These are phyloP conservation scores for Annulohypoxylon maeteangense DNA, from an alignment of 495 filamentous ascomycete genomes.

Conservation along the genomic window DNA sequence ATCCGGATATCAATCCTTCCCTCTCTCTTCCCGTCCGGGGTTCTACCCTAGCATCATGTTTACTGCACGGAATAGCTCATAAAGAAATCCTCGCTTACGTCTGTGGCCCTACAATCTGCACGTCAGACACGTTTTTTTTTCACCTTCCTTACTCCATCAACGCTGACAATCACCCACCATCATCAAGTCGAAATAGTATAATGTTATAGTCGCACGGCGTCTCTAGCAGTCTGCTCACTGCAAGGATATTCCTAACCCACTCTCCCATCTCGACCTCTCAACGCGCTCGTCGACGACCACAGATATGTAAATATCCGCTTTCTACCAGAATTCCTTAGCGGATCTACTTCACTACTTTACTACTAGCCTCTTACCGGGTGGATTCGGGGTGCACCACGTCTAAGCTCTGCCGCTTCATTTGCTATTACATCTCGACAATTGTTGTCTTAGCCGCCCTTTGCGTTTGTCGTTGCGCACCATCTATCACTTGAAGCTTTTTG, in stretches of 20 bases:
- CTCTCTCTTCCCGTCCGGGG: constrained; percentile 8
- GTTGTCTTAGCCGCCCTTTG: constrained; percentile 32
- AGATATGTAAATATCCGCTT: constrained; percentile 44
- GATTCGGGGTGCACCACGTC: constrained; percentile 31
- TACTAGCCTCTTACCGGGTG: constrained; percentile 34
- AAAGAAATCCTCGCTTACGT: constrained; percentile 28
- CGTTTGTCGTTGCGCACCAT: constrained; percentile 18
- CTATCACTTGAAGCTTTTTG: constrained; percentile 12
- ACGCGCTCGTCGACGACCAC: constrained; percentile 32
- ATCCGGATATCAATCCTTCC: constrained; percentile 12
- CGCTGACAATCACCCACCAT: constrained; percentile 23
- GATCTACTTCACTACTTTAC: constrained; percentile 22
- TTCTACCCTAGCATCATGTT: constrained; percentile 19
- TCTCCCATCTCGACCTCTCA: constrained; percentile 37
- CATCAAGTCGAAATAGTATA: constrained; percentile 34
- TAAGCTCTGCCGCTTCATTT: constrained; percentile 18
- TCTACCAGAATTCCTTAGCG: constrained; percentile 30
- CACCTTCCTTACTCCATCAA: constrained; percentile 24
- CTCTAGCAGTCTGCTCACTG: constrained; percentile 31
- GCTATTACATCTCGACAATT: constrained; percentile 29
- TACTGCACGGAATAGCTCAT: constrained; percentile 20
- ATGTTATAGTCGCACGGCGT: constrained; percentile 38
- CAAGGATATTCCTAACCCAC: constrained; percentile 37
- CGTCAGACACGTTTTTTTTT: constrained; percentile 34
- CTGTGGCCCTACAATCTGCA: constrained; percentile 31